Conservation (phyloP, 148 eudicot species). For the Rhododendron ferrugineum region DNA sequence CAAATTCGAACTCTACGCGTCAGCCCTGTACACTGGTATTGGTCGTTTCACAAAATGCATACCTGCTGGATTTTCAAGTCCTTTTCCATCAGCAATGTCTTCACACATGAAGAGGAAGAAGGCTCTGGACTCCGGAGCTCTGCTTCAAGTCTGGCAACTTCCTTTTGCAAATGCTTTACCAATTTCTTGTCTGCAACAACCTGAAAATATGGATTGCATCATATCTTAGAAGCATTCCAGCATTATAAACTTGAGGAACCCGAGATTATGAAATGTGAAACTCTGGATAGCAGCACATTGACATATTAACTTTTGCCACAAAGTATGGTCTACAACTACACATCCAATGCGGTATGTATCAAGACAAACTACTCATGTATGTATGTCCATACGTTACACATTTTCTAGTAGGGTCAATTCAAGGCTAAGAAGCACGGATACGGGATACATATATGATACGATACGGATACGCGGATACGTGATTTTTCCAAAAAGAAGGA, state of each 20-base stretch:
- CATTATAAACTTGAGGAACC: neutral
- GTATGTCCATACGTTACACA: neutral
- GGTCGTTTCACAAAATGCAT: constrained; percentile 8
- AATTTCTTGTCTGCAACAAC: constrained; percentile 78
- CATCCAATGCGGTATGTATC: neutral
- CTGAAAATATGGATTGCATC: constrained; percentile 30
- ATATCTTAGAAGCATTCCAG: neutral
- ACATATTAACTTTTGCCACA: neutral
- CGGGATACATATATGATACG: too few species aligned
- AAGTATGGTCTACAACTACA: neutral
- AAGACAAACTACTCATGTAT: neutral
- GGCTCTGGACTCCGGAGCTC: constrained; percentile 89
- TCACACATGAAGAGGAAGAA: constrained; percentile 44
- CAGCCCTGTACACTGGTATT: neutral
- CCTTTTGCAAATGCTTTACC: constrained; percentile 77
- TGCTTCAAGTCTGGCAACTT: constrained; percentile 94
- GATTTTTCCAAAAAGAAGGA: too few species aligned
- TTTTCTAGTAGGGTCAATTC: neutral
- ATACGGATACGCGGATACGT: too few species aligned
- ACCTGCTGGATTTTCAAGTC: constrained; percentile 85
- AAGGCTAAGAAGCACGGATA: too few species aligned
- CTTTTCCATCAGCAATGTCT: constrained; percentile 61
- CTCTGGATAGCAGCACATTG: neutral
- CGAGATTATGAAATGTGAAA: neutral
- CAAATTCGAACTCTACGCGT: neutral